Evolutionary conservation across 257 asterid species (phyloP).

Genomic region (Nicotiana noctiflora): DNA sequence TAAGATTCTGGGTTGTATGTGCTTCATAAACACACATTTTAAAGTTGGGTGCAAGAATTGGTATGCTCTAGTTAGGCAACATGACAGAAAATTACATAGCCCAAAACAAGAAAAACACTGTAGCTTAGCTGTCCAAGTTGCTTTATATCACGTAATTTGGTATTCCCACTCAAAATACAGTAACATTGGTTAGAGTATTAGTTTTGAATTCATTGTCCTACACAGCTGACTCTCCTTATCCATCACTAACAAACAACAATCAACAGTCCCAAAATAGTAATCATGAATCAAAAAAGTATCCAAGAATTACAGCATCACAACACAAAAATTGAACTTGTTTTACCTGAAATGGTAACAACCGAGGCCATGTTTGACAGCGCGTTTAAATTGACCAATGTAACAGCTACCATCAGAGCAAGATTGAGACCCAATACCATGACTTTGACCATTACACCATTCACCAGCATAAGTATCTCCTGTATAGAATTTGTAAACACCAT

Average conservation of each 20-base stretch:
- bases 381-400: slow-evolving; percentile 16
- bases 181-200: neutral
- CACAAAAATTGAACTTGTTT: neutral
- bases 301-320: neutral
- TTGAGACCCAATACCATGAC: slow-evolving; percentile 16
- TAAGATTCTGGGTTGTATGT: no score
- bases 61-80: neutral
- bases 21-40: neutral
- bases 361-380: slow-evolving; percentile 19
- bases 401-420: slow-evolving; percentile 17
- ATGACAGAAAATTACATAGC: no score
- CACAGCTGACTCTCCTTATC: neutral
- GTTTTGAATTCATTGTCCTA: neutral
- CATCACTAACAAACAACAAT: neutral
- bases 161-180: neutral
- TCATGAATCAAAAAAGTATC: neutral
- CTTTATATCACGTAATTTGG: no score
- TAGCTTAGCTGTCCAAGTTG: no score
- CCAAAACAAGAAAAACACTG: no score
- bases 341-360: slow-evolving; percentile 92
- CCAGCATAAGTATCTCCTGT: slow-evolving; percentile 18
- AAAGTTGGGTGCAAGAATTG: neutral
- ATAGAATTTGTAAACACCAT: slow-evolving; percentile 20
- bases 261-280: neutral
- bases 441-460: slow-evolving; percentile 16